phyloP scores from a whole-genome alignment of 1,284 basidiomycete species.

The Exobasidium rhododendri region DNA sequence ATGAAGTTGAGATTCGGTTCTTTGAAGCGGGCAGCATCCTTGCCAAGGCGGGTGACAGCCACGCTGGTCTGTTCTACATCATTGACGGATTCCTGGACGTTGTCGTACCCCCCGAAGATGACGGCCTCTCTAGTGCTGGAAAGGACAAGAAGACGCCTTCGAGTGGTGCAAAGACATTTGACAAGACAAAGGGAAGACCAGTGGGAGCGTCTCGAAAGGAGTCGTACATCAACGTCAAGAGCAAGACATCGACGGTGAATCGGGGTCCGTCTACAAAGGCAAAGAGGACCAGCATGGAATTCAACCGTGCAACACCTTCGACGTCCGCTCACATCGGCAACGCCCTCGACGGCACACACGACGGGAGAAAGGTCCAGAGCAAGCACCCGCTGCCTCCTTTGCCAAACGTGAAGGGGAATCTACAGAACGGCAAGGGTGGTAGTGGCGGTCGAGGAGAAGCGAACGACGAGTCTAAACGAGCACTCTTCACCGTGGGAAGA shows the following conservation, averaged over 20 bases:
- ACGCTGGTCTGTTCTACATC: conserved; percentile 92
- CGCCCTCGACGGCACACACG: conserved; percentile 32
- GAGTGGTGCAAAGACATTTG: background rate
- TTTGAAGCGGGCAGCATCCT: conserved; percentile 82
- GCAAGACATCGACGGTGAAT: background rate
- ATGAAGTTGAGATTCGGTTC: conserved; percentile 91
- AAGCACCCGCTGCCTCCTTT: background rate
- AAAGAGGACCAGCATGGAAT: background rate
- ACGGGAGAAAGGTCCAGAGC: background rate
- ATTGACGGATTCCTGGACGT: conserved; percentile 97
- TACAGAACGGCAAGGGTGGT: background rate
- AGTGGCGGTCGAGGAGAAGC: background rate
- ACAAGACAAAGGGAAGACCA: background rate
- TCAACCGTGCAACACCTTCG: background rate
- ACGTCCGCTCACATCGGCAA: conserved; percentile 28
- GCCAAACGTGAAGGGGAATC: background rate
- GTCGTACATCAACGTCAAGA: background rate
- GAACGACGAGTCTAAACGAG: background rate
- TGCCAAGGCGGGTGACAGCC: conserved; percentile 82
- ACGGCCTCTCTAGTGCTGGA: background rate
- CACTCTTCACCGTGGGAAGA: conserved; percentile 78
- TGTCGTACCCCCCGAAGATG: conserved; percentile 65
- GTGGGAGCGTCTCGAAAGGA: background rate
- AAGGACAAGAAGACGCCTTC: background rate
- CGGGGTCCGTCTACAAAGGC: background rate